phyloP scores from a whole-genome alignment of 257 asterid genomes.

The Nicotiana knightiana region DNA sequence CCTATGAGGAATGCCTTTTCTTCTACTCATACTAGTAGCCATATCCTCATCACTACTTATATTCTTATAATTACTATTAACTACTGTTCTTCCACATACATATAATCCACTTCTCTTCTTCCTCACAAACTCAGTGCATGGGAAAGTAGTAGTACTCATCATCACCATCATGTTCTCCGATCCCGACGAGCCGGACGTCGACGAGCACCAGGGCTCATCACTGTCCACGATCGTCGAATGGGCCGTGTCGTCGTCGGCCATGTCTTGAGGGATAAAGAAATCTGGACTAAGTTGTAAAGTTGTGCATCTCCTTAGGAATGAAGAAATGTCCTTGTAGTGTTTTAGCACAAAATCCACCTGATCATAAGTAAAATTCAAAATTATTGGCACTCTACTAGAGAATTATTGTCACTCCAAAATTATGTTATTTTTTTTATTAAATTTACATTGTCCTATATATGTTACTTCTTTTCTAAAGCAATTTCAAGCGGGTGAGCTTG shows the following conservation, averaged over 20 bases:
- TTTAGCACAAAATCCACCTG: slow-evolving; percentile 75
- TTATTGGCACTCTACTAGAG: neutral
- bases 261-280: slow-evolving; percentile 83
- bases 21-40: slow-evolving; percentile 81
- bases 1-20: slow-evolving; percentile 94
- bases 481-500: neutral
- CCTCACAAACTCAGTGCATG: slow-evolving; percentile 65
- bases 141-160: slow-evolving; percentile 24
- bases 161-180: slow-evolving; percentile 54
- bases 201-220: slow-evolving; percentile 43
- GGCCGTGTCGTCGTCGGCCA: slow-evolving; percentile 59
- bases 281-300: slow-evolving; percentile 81
- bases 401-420: neutral
- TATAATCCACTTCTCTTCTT: slow-evolving; percentile 78
- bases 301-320: slow-evolving; percentile 73
- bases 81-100: slow-evolving; percentile 54
- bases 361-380: neutral
- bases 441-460: neutral
- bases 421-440: neutral
- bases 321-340: slow-evolving; percentile 63
- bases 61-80: slow-evolving; percentile 25
- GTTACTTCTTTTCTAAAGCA: neutral
- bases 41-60: slow-evolving; percentile 58
- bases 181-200: slow-evolving; percentile 47
- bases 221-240: slow-evolving; percentile 65